Percentiles rank a stretch among this genome's conserved stretches.
phyloP scores from a whole-genome alignment of 139 green algal species.

The Coccomyxa sp. region DNA sequence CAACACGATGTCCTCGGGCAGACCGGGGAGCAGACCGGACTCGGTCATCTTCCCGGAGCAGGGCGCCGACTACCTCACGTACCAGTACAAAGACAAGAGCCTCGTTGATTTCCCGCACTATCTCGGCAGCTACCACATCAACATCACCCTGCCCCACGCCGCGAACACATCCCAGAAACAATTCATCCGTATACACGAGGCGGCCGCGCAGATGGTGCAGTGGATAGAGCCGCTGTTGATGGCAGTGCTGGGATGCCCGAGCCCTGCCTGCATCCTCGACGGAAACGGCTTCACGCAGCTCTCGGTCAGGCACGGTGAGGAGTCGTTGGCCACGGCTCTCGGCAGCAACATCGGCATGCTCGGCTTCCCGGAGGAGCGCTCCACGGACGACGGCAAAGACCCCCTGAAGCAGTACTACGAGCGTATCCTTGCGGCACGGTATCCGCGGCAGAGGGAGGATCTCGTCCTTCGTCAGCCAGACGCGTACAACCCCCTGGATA shows the following conservation, averaged over 20 bases:
- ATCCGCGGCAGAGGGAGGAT: not conserved
- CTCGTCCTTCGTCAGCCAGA: not conserved
- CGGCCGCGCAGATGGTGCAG: not conserved
- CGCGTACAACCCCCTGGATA: not conserved
- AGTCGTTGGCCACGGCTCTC: not conserved
- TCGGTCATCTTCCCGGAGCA: not conserved
- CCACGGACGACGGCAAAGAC: not conserved
- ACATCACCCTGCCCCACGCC: not conserved
- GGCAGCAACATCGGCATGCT: not conserved
- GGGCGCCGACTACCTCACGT: not conserved
- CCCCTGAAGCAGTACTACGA: not conserved
- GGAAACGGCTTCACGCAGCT: not conserved
- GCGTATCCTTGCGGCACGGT: not conserved
- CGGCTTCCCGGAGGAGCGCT: not conserved
- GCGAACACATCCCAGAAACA: not conserved
- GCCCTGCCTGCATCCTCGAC: not conserved
- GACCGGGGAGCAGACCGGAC: not conserved
- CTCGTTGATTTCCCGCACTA: not conserved
- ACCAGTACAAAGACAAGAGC: constrained; percentile 1
- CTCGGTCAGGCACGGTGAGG: not conserved
- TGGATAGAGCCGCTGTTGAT: not conserved
- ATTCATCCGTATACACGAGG: not conserved
- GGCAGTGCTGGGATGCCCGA: not conserved
- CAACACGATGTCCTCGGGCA: not conserved
- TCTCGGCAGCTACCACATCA: not conserved